Evolutionary conservation across 495 filamentous ascomycete genomes (phyloP).

Genomic region (Aspergillus diversus): DNA sequence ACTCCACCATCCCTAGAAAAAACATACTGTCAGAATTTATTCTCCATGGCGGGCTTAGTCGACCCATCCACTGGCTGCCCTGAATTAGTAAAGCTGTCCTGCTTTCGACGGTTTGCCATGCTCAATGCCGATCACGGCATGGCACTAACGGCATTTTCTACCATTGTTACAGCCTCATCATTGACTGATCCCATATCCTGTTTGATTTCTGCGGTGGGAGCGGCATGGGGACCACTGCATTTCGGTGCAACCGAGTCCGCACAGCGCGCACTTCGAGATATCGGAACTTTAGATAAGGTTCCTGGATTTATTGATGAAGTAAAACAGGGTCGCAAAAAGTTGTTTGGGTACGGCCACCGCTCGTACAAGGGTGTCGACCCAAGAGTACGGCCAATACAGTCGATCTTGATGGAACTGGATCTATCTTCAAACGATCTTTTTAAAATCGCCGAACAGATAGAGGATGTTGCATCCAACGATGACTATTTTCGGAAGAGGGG

Average conservation of each 20-base stretch:
- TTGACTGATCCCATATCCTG: slow-evolving; percentile 44
- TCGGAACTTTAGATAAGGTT: slow-evolving; percentile 50
- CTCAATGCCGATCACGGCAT: slow-evolving; percentile 44
- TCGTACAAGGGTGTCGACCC: slow-evolving; percentile 59
- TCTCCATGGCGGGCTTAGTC: slow-evolving; percentile 37
- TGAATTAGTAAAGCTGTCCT: slow-evolving; percentile 30
- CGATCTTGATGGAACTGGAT: slow-evolving; percentile 47
- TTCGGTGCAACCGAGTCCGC: slow-evolving; percentile 62
- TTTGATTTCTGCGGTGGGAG: slow-evolving; percentile 49
- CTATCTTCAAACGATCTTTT: slow-evolving; percentile 47
- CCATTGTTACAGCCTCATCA: slow-evolving; percentile 39
- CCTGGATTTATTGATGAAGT: slow-evolving; percentile 53
- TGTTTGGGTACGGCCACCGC: slow-evolving; percentile 65
- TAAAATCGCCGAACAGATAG: slow-evolving; percentile 54
- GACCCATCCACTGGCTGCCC: slow-evolving; percentile 21
- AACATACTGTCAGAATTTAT: slow-evolving; percentile 40
- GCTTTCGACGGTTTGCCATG: slow-evolving; percentile 39
- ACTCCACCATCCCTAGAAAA: slow-evolving; percentile 24
- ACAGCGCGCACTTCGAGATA: slow-evolving; percentile 49
- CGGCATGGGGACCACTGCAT: slow-evolving; percentile 60
- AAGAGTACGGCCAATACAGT: slow-evolving; percentile 49
- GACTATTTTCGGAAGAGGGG: slow-evolving; percentile 53
- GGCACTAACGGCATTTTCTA: slow-evolving; percentile 36
- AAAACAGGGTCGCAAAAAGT: slow-evolving; percentile 52
- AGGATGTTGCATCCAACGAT: slow-evolving; percentile 51